phyloP scores from a whole-genome alignment of 768 basidiomycete species.

The Naganishia vishniacii region DNA sequence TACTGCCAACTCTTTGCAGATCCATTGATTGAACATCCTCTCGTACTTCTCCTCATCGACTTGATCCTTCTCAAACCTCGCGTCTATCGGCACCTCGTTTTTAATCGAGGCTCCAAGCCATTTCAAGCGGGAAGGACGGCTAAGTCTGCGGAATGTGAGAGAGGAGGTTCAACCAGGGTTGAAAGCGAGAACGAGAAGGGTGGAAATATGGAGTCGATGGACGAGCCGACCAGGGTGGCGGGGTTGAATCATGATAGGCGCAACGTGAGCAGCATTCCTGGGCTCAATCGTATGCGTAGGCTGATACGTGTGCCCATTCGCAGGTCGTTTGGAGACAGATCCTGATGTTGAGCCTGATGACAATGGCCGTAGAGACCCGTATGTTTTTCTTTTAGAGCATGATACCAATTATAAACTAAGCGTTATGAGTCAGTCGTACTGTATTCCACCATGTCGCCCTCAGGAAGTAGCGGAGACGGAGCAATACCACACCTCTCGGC shows the following conservation, averaged over 20 bases:
- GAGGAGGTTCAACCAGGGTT: background rate
- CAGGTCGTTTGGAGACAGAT: constrained; percentile 10
- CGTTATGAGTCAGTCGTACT: background rate
- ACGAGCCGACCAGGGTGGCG: background rate
- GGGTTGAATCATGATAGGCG: background rate
- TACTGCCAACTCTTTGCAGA: constrained; percentile 44
- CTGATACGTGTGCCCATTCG: background rate
- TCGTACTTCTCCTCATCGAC: constrained; percentile 44
- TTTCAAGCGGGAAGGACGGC: constrained; percentile 7
- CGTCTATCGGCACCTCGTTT: constrained; percentile 47
- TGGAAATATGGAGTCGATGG: background rate
- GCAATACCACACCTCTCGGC: background rate
- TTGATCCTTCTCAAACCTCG: constrained; percentile 47
- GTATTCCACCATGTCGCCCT: background rate
- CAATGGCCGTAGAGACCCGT: constrained; percentile 25
- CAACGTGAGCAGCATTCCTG: background rate
- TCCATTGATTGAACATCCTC: constrained; percentile 48
- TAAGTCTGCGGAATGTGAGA: background rate
- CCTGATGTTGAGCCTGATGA: background rate
- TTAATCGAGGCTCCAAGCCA: constrained; percentile 41
- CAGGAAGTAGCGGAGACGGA: background rate
- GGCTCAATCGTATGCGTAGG: background rate
- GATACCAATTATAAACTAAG: background rate
- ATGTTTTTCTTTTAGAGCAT: background rate
- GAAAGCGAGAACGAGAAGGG: background rate